Conservation (phyloP, 2,329 filamentous ascomycete genomes). For the Bipolaris zeicola region DNA sequence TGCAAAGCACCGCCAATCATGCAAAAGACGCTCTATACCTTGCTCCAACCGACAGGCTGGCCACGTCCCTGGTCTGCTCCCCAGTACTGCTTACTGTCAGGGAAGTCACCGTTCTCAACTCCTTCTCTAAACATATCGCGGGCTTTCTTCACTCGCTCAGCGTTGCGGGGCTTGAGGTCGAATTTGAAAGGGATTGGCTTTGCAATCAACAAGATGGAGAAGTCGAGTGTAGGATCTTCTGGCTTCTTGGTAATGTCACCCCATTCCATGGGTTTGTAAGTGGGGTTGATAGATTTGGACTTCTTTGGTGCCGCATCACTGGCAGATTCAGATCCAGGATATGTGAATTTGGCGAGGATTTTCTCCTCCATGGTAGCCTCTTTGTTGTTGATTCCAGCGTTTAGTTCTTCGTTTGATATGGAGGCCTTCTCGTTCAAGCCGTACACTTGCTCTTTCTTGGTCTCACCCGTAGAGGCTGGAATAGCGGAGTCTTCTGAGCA, state of each 20-base stretch:
- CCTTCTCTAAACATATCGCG: constrained; percentile 45
- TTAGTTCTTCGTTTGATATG: constrained; percentile 46
- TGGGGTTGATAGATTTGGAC: constrained; percentile 9
- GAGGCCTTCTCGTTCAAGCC: constrained; percentile 43
- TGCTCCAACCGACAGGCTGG: constrained; percentile 44
- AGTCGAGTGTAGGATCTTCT: constrained; percentile 53
- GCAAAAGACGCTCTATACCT: constrained; percentile 31
- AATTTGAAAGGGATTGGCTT: constrained; percentile 55
- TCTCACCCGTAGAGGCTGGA: constrained; percentile 11
- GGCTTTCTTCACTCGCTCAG: constrained; percentile 39
- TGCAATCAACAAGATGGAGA: constrained; percentile 53
- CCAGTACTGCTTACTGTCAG: constrained; percentile 48
- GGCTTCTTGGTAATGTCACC: constrained; percentile 29
- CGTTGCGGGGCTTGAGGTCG: constrained; percentile 44
- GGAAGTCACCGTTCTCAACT: constrained; percentile 48
- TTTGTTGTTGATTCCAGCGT: constrained; percentile 31
- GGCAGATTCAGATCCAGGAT: constrained; percentile 28
- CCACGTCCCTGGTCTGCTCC: constrained; percentile 41
- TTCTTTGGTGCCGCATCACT: constrained; percentile 8
- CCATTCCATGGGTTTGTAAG: constrained; percentile 33
- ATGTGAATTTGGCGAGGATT: constrained; percentile 34
- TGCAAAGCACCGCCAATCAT: constrained; percentile 9
- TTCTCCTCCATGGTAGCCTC: constrained; percentile 30
- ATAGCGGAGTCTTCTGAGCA: constrained; percentile 19
- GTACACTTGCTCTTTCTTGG: constrained; percentile 22